Evolutionary conservation across 2,329 filamentous ascomycete genomes (phyloP), one percentile per base, ranked within the genome.

Genomic region (Hymenotorrendiella dingleyae): DNA sequence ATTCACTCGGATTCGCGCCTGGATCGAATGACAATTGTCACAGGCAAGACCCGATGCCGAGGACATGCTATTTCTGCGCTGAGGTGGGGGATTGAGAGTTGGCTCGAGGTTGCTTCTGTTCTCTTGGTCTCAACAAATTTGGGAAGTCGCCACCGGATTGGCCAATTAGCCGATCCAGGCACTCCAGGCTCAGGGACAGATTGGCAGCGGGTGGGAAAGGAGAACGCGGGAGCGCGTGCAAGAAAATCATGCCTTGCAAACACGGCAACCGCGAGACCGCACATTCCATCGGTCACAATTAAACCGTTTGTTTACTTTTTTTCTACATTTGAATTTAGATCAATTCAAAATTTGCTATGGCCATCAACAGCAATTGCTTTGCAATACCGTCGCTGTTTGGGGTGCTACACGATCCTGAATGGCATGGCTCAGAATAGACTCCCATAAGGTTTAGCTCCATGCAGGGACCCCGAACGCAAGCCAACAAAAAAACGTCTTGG

Each of bases 401-500:
- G 24, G 8, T 27, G 33, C 11, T 17, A 36, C 21, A n/a, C 34
- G 17, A 8, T 22, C 11, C 20, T 4, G 23, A 14, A 38, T 38
- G 36, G 24, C 23, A 26, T n/a, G 19, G 7, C 7, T n/a, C 21
- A 21, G 16, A 39, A 30, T 39, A 39, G 17, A 26, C 21, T 29
- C 22, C 26, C 36, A 29, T 38, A 38, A 27, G 36, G 36, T 39
- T 39, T 39, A 39, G 36, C 26, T 39, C n/a, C 19, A 39, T 39
- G 26, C 36, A 39, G 36, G 36, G 24, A 39, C 24, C 21, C 7
- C 6, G 16, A 11, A 11, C 6, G 16, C 27, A 10, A 14, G 36
- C 36, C 24, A 21, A 19, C 35, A 37, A 37, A 21, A 39, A 29
- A 28, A 39, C 10, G 23, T 14, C 14, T 20, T 20, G 14, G 21